Percentiles rank a stretch among this genome's conserved stretches.
Evolutionary conservation across 2,329 filamentous ascomycete species (phyloP).

Genomic region (Phyllosticta capitalensis): DNA sequence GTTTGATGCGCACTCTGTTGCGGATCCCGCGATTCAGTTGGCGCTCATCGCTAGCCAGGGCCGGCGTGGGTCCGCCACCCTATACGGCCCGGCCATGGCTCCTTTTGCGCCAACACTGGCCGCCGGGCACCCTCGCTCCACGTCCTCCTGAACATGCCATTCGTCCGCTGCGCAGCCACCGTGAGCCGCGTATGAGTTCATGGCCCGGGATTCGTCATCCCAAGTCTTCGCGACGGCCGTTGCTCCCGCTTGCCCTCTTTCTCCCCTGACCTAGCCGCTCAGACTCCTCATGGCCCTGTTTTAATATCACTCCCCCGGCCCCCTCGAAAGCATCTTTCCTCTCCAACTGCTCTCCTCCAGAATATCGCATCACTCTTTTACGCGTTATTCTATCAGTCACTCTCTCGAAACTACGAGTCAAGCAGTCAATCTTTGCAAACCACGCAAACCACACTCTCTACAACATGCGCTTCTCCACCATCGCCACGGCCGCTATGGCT

Average conservation of each 20-base stretch:
- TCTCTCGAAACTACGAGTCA: constrained; percentile 6
- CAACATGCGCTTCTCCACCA: constrained; percentile 11
- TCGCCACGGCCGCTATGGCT: constrained; percentile 8
- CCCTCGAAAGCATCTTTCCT: background rate
- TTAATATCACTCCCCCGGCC: constrained; percentile 9
- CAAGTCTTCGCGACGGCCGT: background rate
- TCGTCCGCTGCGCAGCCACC: constrained; percentile 1
- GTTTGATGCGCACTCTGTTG: constrained; percentile 9
- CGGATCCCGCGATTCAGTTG: constrained; percentile 7
- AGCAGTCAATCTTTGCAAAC: constrained; percentile 9
- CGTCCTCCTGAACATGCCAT: constrained; percentile 1
- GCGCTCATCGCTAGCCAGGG: background rate
- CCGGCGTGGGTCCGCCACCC: background rate
- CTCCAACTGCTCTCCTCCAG: constrained; percentile 1
- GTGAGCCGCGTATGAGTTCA: constrained; percentile 5
- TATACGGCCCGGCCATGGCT: constrained; percentile 2
- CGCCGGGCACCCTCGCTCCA: background rate
- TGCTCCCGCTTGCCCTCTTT: constrained; percentile 5
- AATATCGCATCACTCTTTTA: constrained; percentile 12
- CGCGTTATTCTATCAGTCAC: constrained; percentile 10
- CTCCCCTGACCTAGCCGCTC: constrained; percentile 8
- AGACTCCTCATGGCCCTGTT: constrained; percentile 1
- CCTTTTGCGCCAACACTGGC: constrained; percentile 9
- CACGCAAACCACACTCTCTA: background rate
- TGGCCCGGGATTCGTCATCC: constrained; percentile 11